phyloP scores from a whole-genome alignment of 2,329 filamentous ascomycete genomes.

The Escovopsis sp. region DNA sequence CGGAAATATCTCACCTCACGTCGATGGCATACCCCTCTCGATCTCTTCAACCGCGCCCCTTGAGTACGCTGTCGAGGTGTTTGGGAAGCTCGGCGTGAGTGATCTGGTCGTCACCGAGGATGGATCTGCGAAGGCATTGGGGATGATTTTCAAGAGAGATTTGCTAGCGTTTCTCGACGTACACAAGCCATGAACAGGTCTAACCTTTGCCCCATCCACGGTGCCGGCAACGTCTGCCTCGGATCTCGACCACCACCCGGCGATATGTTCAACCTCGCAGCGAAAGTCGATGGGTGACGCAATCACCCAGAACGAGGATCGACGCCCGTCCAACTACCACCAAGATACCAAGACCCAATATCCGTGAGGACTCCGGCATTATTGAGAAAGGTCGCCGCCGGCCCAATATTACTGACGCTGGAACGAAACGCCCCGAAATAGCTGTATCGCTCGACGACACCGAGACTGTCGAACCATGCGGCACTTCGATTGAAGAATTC shows the following conservation, averaged over 20 bases:
- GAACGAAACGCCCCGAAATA: slow-evolving; percentile 65
- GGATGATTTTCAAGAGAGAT: slow-evolving; percentile 41
- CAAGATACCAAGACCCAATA: slow-evolving; percentile 63
- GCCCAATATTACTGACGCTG: slow-evolving; percentile 55
- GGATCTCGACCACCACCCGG: too few species aligned
- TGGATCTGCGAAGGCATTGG: slow-evolving; percentile 31
- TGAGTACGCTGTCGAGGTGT: slow-evolving; percentile 45
- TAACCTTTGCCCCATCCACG: too few species aligned
- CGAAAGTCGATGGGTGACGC: too few species aligned
- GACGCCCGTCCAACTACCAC: slow-evolving; percentile 32
- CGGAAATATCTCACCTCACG: slow-evolving; percentile 26
- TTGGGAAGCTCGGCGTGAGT: slow-evolving; percentile 38
- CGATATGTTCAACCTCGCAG: too few species aligned
- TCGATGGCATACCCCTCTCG: slow-evolving; percentile 37
- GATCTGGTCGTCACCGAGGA: slow-evolving; percentile 38
- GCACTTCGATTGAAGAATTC: slow-evolving; percentile 51
- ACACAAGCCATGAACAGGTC: too few species aligned
- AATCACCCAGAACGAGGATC: slow-evolving; percentile 12
- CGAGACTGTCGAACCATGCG: slow-evolving; percentile 44
- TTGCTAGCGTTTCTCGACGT: too few species aligned
- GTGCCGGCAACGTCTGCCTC: too few species aligned
- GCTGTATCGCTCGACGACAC: slow-evolving; percentile 52
- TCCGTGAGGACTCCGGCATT: slow-evolving; percentile 54
- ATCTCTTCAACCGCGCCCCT: slow-evolving; percentile 36
- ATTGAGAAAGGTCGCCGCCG: slow-evolving; percentile 56